Conservation (phyloP, 1,284 basidiomycete genomes). For the Leccinum fallax region DNA sequence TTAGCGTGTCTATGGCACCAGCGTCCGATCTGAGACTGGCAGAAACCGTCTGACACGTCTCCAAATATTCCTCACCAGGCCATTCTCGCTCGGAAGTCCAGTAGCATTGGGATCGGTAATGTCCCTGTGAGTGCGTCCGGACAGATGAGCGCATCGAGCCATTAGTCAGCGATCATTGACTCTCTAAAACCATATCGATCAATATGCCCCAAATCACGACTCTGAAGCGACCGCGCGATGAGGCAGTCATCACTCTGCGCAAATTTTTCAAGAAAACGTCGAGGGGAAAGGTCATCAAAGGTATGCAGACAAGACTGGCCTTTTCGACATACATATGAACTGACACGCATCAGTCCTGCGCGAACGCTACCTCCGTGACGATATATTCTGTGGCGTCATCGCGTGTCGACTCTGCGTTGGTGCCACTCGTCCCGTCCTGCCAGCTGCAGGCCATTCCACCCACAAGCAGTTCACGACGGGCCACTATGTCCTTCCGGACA, state of each 20-base stretch:
- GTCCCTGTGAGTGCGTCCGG: too few relatives aligned
- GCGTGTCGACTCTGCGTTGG: constrained; percentile 66
- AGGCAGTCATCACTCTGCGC: constrained; percentile 77
- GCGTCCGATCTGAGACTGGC: too few relatives aligned
- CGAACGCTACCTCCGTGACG: constrained; percentile 92
- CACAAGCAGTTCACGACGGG: constrained; percentile 61
- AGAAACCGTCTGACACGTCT: too few relatives aligned
- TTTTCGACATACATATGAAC: background rate
- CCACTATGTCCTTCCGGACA: constrained; percentile 92
- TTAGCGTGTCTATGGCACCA: too few relatives aligned
- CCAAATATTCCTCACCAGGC: too few relatives aligned
- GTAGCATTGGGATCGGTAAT: too few relatives aligned
- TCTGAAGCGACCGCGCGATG: constrained; percentile 71
- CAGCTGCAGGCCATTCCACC: constrained; percentile 49
- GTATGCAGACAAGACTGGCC: constrained; percentile 41
- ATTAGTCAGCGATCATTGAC: too few relatives aligned
- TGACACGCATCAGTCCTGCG: constrained; percentile 70
- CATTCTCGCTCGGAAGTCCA: too few relatives aligned
- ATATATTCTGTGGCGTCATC: constrained; percentile 88
- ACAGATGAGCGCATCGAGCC: too few relatives aligned
- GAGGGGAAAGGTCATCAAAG: constrained; percentile 91
- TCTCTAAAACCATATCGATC: too few relatives aligned
- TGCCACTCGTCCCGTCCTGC: constrained; percentile 44
- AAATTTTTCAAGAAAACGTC: constrained; percentile 97
- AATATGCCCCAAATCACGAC: constrained; percentile 63